Conservation (phyloP, 805 yeast species). For the Hanseniaspora taiwanica region DNA sequence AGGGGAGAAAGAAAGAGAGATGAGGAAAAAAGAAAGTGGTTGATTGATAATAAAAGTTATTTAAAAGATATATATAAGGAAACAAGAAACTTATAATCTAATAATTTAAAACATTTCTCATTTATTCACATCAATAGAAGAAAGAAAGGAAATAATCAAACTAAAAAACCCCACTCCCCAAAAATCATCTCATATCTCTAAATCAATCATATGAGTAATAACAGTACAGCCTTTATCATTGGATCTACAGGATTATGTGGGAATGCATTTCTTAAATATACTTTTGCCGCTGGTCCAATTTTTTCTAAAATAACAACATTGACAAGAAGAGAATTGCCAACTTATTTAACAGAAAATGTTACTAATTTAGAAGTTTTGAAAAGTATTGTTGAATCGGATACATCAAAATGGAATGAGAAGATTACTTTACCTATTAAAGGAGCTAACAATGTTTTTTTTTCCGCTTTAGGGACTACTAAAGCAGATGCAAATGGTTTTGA, state of each 20-base stretch:
- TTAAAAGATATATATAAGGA: too few relatives aligned
- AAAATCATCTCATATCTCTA: too few relatives aligned
- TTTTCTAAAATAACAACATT: constrained; percentile 34
- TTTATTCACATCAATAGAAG: too few relatives aligned
- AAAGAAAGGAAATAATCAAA: too few relatives aligned
- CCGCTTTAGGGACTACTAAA: constrained; percentile 66
- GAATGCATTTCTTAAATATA: constrained; percentile 32
- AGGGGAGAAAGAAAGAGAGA: too few relatives aligned
- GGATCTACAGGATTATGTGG: constrained; percentile 84
- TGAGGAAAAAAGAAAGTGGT: too few relatives aligned
- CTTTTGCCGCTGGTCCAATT: constrained; percentile 15
- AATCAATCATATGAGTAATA: not conserved
- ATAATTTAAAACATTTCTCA: too few relatives aligned
- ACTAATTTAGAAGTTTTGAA: constrained; percentile 19
- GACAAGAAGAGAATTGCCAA: constrained; percentile 34
- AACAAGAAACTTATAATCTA: too few relatives aligned
- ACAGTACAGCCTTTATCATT: constrained; percentile 25
- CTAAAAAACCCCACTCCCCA: too few relatives aligned
- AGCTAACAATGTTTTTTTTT: constrained; percentile 34
- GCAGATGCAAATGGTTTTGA: constrained; percentile 62
- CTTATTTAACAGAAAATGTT: constrained; percentile 5
- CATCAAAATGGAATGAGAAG: constrained; percentile 36
- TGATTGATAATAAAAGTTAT: too few relatives aligned
- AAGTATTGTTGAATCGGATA: constrained; percentile 32
- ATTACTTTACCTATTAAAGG: constrained; percentile 21